phyloP scores from a whole-genome alignment of 345 rosid species.

The Nasturtium officinale region DNA sequence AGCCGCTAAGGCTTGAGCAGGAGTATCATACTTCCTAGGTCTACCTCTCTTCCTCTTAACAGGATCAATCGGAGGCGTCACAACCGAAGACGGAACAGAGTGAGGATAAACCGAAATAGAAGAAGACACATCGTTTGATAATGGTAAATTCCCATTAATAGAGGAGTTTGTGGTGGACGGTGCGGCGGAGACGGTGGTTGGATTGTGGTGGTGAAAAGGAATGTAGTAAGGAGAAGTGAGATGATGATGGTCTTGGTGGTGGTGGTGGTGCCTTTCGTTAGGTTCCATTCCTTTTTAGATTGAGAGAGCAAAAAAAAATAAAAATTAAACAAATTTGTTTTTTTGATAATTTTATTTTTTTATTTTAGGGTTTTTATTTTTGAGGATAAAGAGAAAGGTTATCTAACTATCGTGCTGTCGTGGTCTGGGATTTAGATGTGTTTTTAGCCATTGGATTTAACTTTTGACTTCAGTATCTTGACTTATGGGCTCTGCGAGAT shows the following conservation, averaged over 20 bases:
- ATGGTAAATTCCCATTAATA: slow-evolving; percentile 67
- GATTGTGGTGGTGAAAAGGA: slow-evolving; percentile 35
- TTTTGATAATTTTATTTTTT: slow-evolving; percentile 26
- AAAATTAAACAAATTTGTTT: slow-evolving; percentile 31
- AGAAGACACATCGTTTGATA: slow-evolving; percentile 44
- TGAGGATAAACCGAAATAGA: slow-evolving; percentile 54
- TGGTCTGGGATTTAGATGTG: slow-evolving; percentile 24
- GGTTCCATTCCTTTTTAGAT: slow-evolving; percentile 60
- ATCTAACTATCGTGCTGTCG: slow-evolving; percentile 33
- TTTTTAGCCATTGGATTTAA: slow-evolving; percentile 30
- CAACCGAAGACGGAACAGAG: slow-evolving; percentile 70
- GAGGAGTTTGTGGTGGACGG: slow-evolving; percentile 44
- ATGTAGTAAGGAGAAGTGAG: slow-evolving; percentile 52
- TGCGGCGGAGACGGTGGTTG: slow-evolving; percentile 49
- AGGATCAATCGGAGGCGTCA: slow-evolving; percentile 59
- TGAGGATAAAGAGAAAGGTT: neutral
- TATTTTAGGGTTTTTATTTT: slow-evolving; percentile 32
- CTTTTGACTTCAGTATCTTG: slow-evolving; percentile 27
- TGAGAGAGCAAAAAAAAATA: slow-evolving; percentile 43
- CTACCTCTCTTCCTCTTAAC: slow-evolving; percentile 85
- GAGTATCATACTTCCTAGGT: slow-evolving; percentile 95
- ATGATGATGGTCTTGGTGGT: slow-evolving; percentile 39
- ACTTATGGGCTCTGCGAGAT: neutral
- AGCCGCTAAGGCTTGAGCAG: slow-evolving; percentile 88
- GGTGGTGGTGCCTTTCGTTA: slow-evolving; percentile 55